Percentiles rank a stretch among this genome's conserved stretches.
Conservation (phyloP, 163 green algal species). For the Chlamydomonas reinhardtii region DNA sequence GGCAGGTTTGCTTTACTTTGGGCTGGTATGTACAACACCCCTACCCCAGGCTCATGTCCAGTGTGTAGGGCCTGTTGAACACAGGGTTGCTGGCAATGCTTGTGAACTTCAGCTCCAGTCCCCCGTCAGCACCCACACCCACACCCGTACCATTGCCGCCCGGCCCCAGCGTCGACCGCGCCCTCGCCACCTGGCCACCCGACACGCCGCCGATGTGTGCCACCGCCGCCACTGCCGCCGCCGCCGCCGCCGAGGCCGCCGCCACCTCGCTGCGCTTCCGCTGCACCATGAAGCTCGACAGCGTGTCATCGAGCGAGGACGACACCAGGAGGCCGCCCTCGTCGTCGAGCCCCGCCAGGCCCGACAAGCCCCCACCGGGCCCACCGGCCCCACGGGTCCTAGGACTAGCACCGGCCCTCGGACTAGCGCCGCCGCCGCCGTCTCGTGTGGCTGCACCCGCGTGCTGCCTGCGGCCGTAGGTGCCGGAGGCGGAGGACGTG, state of each 20-base stretch:
- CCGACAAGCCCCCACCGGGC: neutral
- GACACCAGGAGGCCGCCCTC: neutral
- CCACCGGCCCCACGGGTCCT: no score
- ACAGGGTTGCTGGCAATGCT: slow-evolving; percentile 9
- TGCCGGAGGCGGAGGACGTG: no score
- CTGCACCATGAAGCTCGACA: slow-evolving; percentile 25
- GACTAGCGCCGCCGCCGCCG: neutral
- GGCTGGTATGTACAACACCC: no score
- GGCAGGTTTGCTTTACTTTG: no score
- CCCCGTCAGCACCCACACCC: neutral
- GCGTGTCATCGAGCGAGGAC: slow-evolving; percentile 23
- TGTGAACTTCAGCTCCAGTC: neutral
- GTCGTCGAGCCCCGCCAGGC: neutral
- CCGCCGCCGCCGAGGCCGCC: no score
- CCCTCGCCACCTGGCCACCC: no score
- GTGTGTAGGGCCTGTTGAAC: slow-evolving; percentile 28
- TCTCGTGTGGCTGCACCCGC: no score
- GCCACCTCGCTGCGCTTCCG: neutral
- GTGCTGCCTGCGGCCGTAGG: no score
- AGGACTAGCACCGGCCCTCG: no score
- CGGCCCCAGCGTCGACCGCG: neutral
- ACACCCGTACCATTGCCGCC: no score
- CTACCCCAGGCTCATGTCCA: slow-evolving; percentile 38
- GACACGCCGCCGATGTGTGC: no score
- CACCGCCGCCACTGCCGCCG: no score